Conservation (phyloP, 345 rosid genomes). For the Lepidium sativum region DNA sequence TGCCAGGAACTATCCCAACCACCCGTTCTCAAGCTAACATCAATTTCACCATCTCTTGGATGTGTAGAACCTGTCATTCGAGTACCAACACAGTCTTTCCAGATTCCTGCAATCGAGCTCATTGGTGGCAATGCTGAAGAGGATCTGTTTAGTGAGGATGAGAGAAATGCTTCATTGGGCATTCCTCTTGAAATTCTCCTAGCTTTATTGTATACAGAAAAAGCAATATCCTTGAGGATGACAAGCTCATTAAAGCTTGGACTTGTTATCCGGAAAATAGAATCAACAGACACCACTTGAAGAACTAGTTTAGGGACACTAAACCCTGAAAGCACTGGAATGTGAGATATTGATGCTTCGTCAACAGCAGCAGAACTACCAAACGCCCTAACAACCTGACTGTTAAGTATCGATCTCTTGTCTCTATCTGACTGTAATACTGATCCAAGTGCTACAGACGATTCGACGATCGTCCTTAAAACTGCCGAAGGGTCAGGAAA, state of each 20-base stretch:
- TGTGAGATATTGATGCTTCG: constrained; percentile 76
- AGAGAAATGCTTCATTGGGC: constrained; percentile 42
- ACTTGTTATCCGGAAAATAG: constrained; percentile 85
- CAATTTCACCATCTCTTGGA: constrained; percentile 87
- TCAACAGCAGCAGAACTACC: constrained; percentile 78
- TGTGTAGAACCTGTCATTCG: constrained; percentile 72
- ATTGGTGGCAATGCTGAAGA: constrained; percentile 51
- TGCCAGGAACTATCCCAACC: constrained; percentile 95
- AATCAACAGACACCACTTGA: constrained; percentile 88
- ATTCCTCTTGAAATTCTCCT: constrained; percentile 79
- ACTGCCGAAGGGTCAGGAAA: constrained; percentile 95
- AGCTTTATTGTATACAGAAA: constrained; percentile 90
- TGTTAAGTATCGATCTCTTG: constrained; percentile 51
- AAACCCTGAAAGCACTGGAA: constrained; percentile 81
- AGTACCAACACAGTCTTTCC: constrained; percentile 85
- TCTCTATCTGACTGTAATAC: constrained; percentile 58
- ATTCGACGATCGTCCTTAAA: constrained; percentile 74
- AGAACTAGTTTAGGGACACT: constrained; percentile 74
- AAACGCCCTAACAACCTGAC: constrained; percentile 87
- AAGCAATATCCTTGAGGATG: constrained; percentile 91
- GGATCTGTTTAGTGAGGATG: constrained; percentile 61
- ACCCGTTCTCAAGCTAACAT: constrained; percentile 65
- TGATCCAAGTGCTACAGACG: constrained; percentile 88
- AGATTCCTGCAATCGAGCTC: constrained; percentile 61
- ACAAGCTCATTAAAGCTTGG: constrained; percentile 77